Conservation (phyloP, 768 basidiomycete species). For the Collybia nuda region DNA sequence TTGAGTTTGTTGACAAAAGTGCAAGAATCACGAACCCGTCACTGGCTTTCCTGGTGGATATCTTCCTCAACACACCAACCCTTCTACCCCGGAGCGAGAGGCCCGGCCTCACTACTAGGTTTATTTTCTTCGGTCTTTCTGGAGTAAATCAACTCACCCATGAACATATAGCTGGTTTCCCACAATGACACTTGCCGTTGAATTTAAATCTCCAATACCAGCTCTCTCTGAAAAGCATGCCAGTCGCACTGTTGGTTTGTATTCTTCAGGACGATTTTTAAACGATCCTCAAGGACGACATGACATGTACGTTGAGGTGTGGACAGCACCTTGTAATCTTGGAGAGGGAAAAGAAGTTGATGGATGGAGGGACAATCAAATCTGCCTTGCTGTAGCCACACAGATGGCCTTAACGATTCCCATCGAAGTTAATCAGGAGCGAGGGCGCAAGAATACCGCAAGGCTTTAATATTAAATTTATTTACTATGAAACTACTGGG, state of each 20-base stretch:
- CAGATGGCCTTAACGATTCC: constrained; percentile 59
- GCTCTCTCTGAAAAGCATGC: constrained; percentile 37
- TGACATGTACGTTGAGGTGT: constrained; percentile 59
- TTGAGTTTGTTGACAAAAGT: constrained; percentile 38
- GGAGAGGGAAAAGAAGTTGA: constrained; percentile 39
- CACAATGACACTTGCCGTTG: constrained; percentile 58
- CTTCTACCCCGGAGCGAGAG: constrained; percentile 48
- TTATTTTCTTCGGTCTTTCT: neutral
- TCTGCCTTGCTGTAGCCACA: constrained; percentile 61
- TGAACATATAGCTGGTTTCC: constrained; percentile 54
- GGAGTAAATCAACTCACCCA: neutral
- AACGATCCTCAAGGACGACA: constrained; percentile 57
- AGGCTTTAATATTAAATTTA: constrained; percentile 15
- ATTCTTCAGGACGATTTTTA: constrained; percentile 50
- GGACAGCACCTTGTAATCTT: constrained; percentile 61
- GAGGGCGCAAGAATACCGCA: constrained; percentile 18
- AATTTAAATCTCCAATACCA: constrained; percentile 65
- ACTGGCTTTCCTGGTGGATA: constrained; percentile 58
- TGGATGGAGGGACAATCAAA: constrained; percentile 62
- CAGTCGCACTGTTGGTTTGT: constrained; percentile 55
- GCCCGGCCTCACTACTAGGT: constrained; percentile 35
- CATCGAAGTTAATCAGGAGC: constrained; percentile 36
- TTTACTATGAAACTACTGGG: too few relatives aligned
- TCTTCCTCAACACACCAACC: constrained; percentile 42
- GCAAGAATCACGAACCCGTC: constrained; percentile 48